Percentiles rank a stretch among this genome's conserved stretches.
These are phyloP conservation scores for Marsdenia floribunda DNA, from an alignment of 257 asterid species.

Conservation along the genomic window DNA sequence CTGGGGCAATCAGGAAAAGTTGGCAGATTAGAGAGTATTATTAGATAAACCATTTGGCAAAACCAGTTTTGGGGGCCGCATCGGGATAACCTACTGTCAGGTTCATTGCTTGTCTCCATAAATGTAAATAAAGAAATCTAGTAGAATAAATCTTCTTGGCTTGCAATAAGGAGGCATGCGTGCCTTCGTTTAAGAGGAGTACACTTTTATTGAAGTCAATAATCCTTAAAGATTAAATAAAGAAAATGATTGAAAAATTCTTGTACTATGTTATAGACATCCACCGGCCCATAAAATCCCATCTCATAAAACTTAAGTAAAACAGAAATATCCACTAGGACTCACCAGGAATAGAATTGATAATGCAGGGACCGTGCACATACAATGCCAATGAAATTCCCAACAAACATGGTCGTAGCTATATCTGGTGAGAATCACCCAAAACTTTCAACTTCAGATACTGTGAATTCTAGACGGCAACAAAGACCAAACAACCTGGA, in stretches of 20 bases:
- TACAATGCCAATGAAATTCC: conserved; percentile 82
- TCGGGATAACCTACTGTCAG: too few species aligned
- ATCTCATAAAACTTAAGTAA: background rate
- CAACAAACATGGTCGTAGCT: conserved; percentile 66
- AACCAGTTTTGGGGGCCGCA: too few species aligned
- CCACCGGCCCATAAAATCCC: background rate
- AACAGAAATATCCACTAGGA: conserved; percentile 2
- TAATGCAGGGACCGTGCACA: conserved; percentile 94
- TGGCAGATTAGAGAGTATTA: too few species aligned
- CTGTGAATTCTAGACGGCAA: background rate
- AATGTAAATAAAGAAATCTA: too few species aligned
- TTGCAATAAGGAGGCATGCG: background rate
- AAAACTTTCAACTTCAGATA: background rate
- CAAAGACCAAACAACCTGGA: conserved; percentile 3
- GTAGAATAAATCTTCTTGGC: too few species aligned
- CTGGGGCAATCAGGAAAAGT: too few species aligned
- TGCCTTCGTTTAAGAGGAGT: background rate
- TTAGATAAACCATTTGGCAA: too few species aligned
- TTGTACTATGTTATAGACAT: background rate
- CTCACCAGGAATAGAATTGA: conserved; percentile 92
- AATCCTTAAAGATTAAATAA: background rate
- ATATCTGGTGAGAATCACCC: conserved; percentile 50
- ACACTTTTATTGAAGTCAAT: background rate
- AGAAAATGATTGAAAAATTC: background rate
- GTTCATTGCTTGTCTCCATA: too few species aligned